Base-by-base conservation (phyloP, 2,329 filamentous ascomycete species). In the Alternaria incomplexa region DNA sequence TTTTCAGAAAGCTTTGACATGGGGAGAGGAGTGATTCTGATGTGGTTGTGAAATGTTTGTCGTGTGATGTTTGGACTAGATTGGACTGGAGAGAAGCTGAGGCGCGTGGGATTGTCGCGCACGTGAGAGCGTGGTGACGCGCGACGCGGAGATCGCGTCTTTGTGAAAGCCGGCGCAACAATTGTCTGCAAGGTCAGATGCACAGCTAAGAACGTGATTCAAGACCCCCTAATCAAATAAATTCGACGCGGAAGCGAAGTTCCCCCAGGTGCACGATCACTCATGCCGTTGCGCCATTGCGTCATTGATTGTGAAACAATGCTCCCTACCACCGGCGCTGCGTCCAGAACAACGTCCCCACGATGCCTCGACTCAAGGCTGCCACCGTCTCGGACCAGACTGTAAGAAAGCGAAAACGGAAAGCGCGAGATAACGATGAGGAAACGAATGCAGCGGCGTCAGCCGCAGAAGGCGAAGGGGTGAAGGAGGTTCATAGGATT, bases 301-400 rank as follows among this genome's bases (percentile, higher is more conserved):
- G 73, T 74, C 73, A 75, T 73, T 62, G 69, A 74, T 69, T 47
- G 26, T 43, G 56, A 55, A 64, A 36, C 47, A 46, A 61, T 32
- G 50, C 26, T 58, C 50, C 28, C 13, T 52, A 45, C 20, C 32
- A 43, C 12, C 28, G 15, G 17, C 57, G 46, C 52, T 45, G 55
- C 47, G 32, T 40, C 23, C 36, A n/a, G 28, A 61, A 53, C 59
- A 23, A 63, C 44, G 66, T 62, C 30, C 26, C 46, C 53, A 67
- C 48, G 17, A 70, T 70, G 67, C 66, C 67, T 53, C 66, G 67
- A 26, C 45, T 83, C 56, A 81, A 83, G 73, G 82, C 79, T 56
- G 81, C 81, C 17, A 78, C 80, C 8, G 80, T 83, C 11, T 83
- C 81, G n/a, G 76, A 79, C 30, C 81, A 83, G 61, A 73, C 82